A percentile compares a stretch with the other conserved stretches of the same genome.
phyloP scores from a whole-genome alignment of 2,329 filamentous ascomycete genomes.

The Lithohypha guttulata region DNA sequence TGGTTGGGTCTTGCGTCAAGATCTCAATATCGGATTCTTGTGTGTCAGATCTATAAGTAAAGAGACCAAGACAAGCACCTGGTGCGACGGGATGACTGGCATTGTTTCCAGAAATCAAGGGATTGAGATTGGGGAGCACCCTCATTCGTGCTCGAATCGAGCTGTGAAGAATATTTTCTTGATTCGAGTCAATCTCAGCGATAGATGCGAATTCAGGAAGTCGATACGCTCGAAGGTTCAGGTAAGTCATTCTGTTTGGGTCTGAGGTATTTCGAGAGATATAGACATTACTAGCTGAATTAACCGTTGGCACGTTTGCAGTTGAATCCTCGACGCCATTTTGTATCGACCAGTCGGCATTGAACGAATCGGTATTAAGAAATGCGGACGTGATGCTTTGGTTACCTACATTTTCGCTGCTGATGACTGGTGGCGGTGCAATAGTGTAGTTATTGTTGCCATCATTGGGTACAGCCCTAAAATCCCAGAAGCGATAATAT shows the following conservation, averaged over 20 bases:
- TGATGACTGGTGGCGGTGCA: conserved; percentile 20
- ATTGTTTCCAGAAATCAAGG: conserved; percentile 1
- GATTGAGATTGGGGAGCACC: conserved; percentile 24
- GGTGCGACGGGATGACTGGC: conserved; percentile 24
- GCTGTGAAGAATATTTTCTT: conserved; percentile 37
- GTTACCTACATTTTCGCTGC: conserved; percentile 19
- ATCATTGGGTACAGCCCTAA: conserved; percentile 32
- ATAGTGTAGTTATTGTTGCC: conserved; percentile 21
- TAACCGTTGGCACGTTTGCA: conserved; percentile 31
- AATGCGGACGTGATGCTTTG: conserved; percentile 21
- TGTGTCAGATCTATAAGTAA: conserved; percentile 37
- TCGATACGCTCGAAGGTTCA: conserved; percentile 38
- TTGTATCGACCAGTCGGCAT: conserved; percentile 33
- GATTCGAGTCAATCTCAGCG: conserved; percentile 38
- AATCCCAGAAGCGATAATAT: conserved; percentile 43
- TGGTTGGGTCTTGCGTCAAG: conserved; percentile 36
- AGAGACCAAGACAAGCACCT: conserved; percentile 42
- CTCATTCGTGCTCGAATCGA: conserved; percentile 40
- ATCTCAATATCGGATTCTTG: conserved; percentile 46
- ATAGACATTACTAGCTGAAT: conserved; percentile 39
- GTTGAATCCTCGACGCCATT: conserved; percentile 33
- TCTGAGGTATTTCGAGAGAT: conserved; percentile 27
- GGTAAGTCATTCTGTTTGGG: conserved; percentile 29
- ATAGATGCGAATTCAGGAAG: conserved; percentile 35
- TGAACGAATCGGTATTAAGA: conserved; percentile 27